Evolutionary conservation across 1,284 basidiomycete genomes (phyloP), one percentile per base, ranked within the genome.

Genomic region (Cryptococcus sp.): DNA sequence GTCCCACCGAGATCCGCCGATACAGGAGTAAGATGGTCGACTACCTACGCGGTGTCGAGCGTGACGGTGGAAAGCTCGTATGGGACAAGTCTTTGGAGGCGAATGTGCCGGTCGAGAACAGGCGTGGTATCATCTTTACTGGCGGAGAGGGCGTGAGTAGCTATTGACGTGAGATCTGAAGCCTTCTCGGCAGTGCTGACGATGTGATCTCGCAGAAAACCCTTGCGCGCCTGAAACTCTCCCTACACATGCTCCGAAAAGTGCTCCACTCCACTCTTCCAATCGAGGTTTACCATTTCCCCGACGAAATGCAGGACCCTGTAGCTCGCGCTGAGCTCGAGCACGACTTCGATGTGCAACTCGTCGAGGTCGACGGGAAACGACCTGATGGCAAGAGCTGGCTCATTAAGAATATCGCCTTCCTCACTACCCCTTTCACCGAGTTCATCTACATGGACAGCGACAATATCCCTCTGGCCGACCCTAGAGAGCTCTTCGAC

Each of bases 271-370:
- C 70, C 49, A 73, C 62, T 17, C 69, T 82, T 2, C 80, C 80
- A 7, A 71, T 81, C 45, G 78, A 82, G 64, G 56, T 82, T 17
- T 81, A 80, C 60, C 77, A 80, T 55, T 81, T 78, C 68, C 69
- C 75, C 3, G 76, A 76, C 51, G 81, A 82, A 67, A 62, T 81
- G 52, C 62, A 66, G 46, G 73, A 77, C 57, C 53, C 63, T 22
- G 61, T 47, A 8, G 51, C 70, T 10, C 61, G 72, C 25, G 55
- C 67, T 11, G 69, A 73, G 52, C 60, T 80, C 38, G 63, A 60
- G 17, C 63, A 62, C 30, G 62, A 67, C 30, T 74, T 52, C 42
- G 68, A 67, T 50, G 65, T 77, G 39, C 58, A 60, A 22, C 64
- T 76, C 23, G 61, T 60, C 20, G 49, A 64, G 52, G 63, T 69